Conservation (phyloP, 208 protist genomes). For the Tritrichomonas musculus region DNA sequence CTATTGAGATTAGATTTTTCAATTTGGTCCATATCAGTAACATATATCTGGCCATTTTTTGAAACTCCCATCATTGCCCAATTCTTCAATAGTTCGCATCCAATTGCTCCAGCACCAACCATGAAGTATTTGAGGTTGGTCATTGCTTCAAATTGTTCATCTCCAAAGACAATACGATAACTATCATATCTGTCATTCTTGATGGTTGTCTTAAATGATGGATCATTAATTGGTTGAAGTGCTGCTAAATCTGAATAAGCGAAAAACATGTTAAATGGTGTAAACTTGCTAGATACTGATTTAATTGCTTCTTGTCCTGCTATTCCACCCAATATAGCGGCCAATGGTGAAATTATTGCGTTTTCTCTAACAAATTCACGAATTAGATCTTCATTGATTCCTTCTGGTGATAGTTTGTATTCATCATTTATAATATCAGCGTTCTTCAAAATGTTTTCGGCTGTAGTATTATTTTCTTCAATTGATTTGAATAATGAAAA, state of each 20-base stretch:
- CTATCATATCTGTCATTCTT: slow-evolving; percentile 72
- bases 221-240: no score
- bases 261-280: slow-evolving; percentile 52
- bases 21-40: slow-evolving; percentile 99
- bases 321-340: no score
- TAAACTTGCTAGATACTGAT: slow-evolving; percentile 59
- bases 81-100: slow-evolving; percentile 96
- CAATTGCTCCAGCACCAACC: slow-evolving; percentile 91
- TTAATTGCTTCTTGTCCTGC: slow-evolving; percentile 64
- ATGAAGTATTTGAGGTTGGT: slow-evolving; percentile 63
- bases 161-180: slow-evolving; percentile 85
- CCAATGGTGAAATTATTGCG: no score
- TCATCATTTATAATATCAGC: not conserved
- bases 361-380: not conserved
- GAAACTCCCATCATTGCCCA: slow-evolving; percentile 89
- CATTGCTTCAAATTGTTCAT: slow-evolving; percentile 71
- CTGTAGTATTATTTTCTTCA: no score
- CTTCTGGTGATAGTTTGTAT: no score
- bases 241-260: not conserved
- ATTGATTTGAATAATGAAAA: no score
- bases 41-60: slow-evolving; percentile 18
- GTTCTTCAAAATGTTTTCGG: not conserved
- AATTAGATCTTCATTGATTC: not conserved
- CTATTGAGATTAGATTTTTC: slow-evolving; percentile 73
- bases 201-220: not conserved